Evolutionary conservation across 257 asterid genomes (phyloP).

Genomic region (Ophiorrhiza pumila): DNA sequence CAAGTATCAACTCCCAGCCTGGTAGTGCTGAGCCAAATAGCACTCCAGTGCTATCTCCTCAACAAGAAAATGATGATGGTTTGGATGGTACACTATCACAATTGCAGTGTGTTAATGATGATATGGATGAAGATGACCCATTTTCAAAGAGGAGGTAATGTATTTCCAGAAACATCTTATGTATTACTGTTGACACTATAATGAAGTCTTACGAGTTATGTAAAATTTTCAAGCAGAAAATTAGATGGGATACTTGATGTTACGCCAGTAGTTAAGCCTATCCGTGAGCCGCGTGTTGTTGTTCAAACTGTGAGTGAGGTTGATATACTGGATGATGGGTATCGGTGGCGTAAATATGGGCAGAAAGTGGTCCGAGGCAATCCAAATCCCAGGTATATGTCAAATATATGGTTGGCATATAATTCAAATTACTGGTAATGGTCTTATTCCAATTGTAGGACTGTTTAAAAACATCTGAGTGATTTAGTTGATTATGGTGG

Average conservation of each 20-base stretch:
- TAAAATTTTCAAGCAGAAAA: constrained; percentile 54
- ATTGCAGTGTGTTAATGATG: constrained; percentile 53
- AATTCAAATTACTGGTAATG: not conserved
- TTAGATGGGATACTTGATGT: constrained; percentile 70
- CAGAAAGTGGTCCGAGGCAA: constrained; percentile 97
- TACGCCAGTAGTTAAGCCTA: constrained; percentile 78
- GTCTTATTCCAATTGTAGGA: too few species aligned
- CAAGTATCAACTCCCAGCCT: constrained; percentile 32
- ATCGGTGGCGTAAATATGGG: constrained; percentile 97
- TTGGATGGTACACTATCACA: constrained; percentile 53
- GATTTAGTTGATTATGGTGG: not conserved
- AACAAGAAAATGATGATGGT: constrained; percentile 59
- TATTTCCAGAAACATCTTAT: constrained; percentile 8
- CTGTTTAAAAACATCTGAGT: not conserved
- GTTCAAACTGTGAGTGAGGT: constrained; percentile 98
- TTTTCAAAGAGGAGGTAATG: constrained; percentile 68
- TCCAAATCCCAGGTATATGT: constrained; percentile 87
- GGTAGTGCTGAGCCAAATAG: constrained; percentile 48
- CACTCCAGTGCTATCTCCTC: constrained; percentile 64
- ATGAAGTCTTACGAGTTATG: constrained; percentile 10
- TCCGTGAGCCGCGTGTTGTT: constrained; percentile 91
- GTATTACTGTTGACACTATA: constrained; percentile 5
- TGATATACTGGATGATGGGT: constrained; percentile 94
- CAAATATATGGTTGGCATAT: not conserved
- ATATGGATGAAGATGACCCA: constrained; percentile 69